phyloP scores from a whole-genome alignment of 2,329 filamentous ascomycete species.

The Aschersonia sp. region DNA sequence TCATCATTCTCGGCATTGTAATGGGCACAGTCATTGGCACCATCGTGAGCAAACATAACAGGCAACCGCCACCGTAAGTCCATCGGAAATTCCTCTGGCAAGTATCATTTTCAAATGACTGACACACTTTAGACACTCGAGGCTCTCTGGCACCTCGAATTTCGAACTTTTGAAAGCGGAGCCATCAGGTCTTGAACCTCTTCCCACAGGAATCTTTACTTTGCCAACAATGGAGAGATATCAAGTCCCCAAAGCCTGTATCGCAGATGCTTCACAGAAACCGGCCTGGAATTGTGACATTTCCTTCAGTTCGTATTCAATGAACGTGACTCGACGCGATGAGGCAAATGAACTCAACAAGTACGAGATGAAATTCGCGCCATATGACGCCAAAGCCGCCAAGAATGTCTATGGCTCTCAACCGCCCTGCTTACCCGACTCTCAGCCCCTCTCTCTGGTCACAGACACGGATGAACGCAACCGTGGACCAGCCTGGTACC shows the following conservation, averaged over 20 bases:
- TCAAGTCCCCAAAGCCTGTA: conserved; percentile 37
- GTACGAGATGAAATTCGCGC: conserved; percentile 26
- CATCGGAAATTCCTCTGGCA: conserved; percentile 10
- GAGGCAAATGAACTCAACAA: conserved; percentile 14
- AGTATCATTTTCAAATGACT: background rate
- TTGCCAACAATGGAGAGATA: conserved; percentile 39
- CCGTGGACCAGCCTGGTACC: conserved; percentile 41
- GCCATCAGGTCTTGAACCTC: conserved; percentile 33
- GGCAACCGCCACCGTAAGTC: conserved; percentile 4
- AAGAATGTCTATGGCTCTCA: conserved; percentile 39
- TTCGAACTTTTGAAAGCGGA: conserved; percentile 33
- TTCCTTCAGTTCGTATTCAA: conserved; percentile 25
- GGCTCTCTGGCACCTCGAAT: conserved; percentile 26
- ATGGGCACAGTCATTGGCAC: conserved; percentile 35
- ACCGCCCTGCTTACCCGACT: conserved; percentile 27
- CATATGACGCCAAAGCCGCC: conserved; percentile 21
- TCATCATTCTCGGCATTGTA: conserved; percentile 39
- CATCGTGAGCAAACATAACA: conserved; percentile 7
- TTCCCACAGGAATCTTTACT: conserved; percentile 39
- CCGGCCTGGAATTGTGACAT: conserved; percentile 51
- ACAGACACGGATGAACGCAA: conserved; percentile 32
- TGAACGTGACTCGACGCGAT: conserved; percentile 21
- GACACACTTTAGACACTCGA: conserved; percentile 6
- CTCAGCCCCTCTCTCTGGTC: conserved; percentile 29
- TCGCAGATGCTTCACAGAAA: conserved; percentile 38